Conservation (phyloP, 2,329 filamentous ascomycete genomes). For the Elsinoe australis region DNA sequence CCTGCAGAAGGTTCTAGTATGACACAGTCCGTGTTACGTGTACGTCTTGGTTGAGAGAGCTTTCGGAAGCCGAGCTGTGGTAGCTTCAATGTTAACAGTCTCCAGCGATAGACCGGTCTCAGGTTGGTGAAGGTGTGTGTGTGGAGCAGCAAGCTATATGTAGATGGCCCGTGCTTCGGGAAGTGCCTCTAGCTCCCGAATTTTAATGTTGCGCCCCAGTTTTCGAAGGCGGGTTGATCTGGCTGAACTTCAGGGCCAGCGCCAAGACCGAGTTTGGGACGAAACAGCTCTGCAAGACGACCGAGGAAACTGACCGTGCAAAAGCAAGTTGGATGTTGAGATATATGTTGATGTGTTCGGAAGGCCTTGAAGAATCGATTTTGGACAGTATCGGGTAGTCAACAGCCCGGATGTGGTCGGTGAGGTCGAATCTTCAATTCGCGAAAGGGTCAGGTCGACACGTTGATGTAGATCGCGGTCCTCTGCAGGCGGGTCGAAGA, state of each 20-base stretch:
- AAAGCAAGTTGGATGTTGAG: background rate
- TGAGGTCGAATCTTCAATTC: conserved; percentile 13
- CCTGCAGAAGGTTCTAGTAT: no score
- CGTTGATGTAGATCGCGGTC: background rate
- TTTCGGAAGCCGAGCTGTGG: no score
- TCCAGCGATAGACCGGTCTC: no score
- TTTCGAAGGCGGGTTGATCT: conserved; percentile 4
- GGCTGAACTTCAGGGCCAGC: conserved; percentile 2
- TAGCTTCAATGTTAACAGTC: no score
- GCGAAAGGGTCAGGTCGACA: conserved; percentile 5
- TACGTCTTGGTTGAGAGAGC: no score
- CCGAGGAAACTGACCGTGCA: background rate
- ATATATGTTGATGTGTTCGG: background rate
- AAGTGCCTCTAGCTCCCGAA: background rate
- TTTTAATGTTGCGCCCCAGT: background rate
- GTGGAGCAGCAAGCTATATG: no score
- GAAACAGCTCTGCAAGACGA: background rate
- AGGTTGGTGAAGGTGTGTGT: no score
- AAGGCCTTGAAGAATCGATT: background rate
- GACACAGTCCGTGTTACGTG: no score
- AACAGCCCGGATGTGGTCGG: background rate
- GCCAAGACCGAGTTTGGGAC: conserved; percentile 15
- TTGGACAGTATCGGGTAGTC: no score
- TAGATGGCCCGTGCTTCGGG: no score
- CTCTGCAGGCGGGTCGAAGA: background rate